These are phyloP conservation scores for Dalbergia cochinchinensis DNA, from an alignment of 306 rosid genomes.

Conservation along the genomic window DNA sequence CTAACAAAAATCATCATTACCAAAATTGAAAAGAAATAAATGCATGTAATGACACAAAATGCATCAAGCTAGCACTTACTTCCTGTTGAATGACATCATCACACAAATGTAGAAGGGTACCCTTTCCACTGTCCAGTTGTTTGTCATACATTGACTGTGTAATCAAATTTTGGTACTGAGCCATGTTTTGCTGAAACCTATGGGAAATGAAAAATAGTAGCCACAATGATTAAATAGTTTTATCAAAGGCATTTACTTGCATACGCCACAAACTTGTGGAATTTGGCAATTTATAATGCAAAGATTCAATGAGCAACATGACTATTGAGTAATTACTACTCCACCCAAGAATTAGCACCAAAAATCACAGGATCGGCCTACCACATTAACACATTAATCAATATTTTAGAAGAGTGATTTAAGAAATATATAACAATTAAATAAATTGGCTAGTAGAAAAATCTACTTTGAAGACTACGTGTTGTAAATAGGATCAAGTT, in stretches of 20 bases:
- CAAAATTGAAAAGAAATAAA: neutral
- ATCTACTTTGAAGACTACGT: neutral
- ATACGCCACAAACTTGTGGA: slow-evolving; percentile 1
- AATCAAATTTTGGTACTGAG: slow-evolving; percentile 90
- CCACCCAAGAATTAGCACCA: slow-evolving; percentile 9
- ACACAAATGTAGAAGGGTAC: slow-evolving; percentile 98
- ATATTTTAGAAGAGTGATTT: neutral
- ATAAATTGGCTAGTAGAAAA: neutral
- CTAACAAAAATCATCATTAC: slow-evolving; percentile 6
- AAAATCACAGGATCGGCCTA: neutral
- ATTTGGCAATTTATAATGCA: slow-evolving; percentile 15
- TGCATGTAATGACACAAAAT: neutral
- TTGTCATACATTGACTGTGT: slow-evolving; percentile 97
- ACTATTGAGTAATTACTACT: neutral
- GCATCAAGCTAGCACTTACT: slow-evolving; percentile 62
- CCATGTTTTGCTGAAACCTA: slow-evolving; percentile 91
- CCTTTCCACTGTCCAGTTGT: slow-evolving; percentile 97
- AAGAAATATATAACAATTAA: neutral
- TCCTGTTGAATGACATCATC: slow-evolving; percentile 99
- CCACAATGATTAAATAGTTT: slow-evolving; percentile 30
- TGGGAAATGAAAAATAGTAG: slow-evolving; percentile 34
- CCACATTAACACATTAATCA: neutral
- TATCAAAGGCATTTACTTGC: slow-evolving; percentile 31
- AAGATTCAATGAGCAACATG: slow-evolving; percentile 31
- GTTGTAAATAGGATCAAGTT: slow-evolving; percentile 8